These are phyloP conservation scores for Globisporangium heterothallicum DNA, from an alignment of 352 stramenopile genomes.

Conservation along the genomic window DNA sequence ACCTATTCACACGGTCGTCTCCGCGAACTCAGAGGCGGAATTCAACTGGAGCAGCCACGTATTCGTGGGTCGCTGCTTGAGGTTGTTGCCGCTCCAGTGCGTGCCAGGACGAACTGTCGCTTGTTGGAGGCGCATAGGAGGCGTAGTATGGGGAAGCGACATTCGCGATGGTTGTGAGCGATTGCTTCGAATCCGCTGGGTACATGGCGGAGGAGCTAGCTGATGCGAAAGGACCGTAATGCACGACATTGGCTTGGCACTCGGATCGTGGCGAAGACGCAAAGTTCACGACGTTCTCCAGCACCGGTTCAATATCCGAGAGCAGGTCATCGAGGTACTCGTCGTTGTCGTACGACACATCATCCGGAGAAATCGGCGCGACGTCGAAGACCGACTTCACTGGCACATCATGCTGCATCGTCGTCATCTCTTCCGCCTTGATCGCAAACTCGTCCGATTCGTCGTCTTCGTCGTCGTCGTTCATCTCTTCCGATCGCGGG, in stretches of 20 bases:
- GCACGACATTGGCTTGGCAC: slow-evolving; percentile 2
- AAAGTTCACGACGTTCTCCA: slow-evolving; percentile 48
- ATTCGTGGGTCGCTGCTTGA: neutral
- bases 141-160: neutral
- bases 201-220: neutral
- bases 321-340: slow-evolving; percentile 41
- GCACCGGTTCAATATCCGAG: slow-evolving; percentile 40
- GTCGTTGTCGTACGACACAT: slow-evolving; percentile 24
- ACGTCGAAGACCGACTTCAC: neutral
- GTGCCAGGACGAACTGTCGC: neutral
- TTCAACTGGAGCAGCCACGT: neutral
- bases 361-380: slow-evolving; percentile 10
- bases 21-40: neutral
- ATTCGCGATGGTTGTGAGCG: neutral
- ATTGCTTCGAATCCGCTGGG: neutral
- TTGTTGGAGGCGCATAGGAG: too few relatives aligned
- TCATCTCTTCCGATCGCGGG: slow-evolving; percentile 9
- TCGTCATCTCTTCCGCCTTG: slow-evolving; percentile 1
- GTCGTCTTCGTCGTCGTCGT: slow-evolving; percentile 2
- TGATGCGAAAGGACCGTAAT: neutral
- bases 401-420: slow-evolving; percentile 1
- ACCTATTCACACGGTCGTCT: too few relatives aligned
- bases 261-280: slow-evolving; percentile 10
- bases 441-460: neutral
- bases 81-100: neutral